Evolutionary conservation across 305 asterid genomes (phyloP), one percentile per base, ranked within the genome.

Genomic region (Euphrasia arctica): DNA sequence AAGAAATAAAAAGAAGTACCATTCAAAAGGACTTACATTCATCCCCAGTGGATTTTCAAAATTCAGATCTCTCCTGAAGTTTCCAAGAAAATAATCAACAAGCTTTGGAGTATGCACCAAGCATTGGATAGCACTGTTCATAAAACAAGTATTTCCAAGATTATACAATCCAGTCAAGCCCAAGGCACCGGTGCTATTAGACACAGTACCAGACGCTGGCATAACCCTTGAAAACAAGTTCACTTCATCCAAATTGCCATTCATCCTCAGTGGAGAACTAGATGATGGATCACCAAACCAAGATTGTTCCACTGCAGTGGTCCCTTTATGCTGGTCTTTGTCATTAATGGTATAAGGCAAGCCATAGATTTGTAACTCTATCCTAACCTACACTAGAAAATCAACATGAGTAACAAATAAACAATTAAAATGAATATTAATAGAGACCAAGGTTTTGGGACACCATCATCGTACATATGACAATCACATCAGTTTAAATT

Each of bases 81-180:
- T 80, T 45, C 85, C 83, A 49, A 89, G 88, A 79, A 89, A 89
- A 78, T 83, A 89, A 72, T 87, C 88, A 45, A 79, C 91, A 54
- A 89, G 82, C 80, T 83, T 78, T 1, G 83, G 82, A 1, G 95
- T 82, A 72, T 89, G 95, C 60, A 62, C 94, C 73, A 89, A 67
- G 77, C 97, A 89, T 74, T 89, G 97, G 52, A 85, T 60, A 39
- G 93, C 97, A 58, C 91, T 83, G 80, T 89, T 89, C 95, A 89
- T 85, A 62, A 77, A 89, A 74, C 95, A 87, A 58, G 96, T 89
- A 73, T 85, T 89, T 65, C 93, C 91, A 45, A 86, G 82, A 79
- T 89, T 89, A 55, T 51, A 29, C 75, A 89, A 77, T 79, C 95
- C 95, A 66, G 85, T 75, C 77, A 89, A 79, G 71, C 95, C 97